Evolutionary conservation across 306 rosid genomes (phyloP).

Genomic region (Malus sieversii): DNA sequence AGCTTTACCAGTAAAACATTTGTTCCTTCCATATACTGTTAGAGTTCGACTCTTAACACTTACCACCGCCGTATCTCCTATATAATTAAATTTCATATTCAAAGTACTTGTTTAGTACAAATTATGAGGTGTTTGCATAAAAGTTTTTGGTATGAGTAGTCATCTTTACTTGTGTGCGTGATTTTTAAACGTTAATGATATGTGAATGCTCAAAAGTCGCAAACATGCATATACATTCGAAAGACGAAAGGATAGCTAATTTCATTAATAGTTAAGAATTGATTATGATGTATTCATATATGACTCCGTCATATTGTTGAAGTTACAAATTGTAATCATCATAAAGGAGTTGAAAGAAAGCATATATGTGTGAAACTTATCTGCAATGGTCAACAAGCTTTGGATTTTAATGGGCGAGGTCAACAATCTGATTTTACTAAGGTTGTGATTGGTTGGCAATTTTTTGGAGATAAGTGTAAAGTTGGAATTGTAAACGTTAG

Average conservation of each 20-base stretch:
- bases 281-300: background rate
- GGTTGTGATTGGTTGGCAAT: too few species aligned
- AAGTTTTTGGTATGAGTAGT: too few species aligned
- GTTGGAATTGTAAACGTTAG: too few species aligned
- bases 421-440: background rate
- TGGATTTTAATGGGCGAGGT: background rate
- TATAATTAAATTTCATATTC: background rate
- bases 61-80: background rate
- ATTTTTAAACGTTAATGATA: too few species aligned
- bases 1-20: background rate
- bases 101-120: background rate
- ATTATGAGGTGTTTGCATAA: background rate
- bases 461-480: too few species aligned
- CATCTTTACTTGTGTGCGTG: too few species aligned
- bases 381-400: background rate
- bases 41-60: background rate
- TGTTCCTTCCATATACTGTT: background rate
- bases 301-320: background rate
- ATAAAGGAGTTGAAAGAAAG: background rate
- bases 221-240: too few species aligned
- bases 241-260: too few species aligned
- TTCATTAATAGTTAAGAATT: background rate
- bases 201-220: too few species aligned
- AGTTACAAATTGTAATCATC: too few species aligned
- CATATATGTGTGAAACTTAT: background rate